Conservation (phyloP, 306 rosid species). For the Senna tora region DNA sequence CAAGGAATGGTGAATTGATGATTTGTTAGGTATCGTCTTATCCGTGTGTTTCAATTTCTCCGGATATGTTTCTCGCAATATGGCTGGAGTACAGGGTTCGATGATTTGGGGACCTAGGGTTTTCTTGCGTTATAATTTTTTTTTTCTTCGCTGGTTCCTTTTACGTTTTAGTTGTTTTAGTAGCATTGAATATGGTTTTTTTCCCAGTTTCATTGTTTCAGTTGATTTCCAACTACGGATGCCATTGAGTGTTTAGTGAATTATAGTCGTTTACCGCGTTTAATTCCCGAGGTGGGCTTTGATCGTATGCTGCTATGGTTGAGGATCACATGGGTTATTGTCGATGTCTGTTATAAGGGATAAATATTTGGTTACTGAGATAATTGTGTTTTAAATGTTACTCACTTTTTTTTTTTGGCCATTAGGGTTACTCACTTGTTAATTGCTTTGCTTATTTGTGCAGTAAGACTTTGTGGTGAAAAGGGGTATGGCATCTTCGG, state of each 20-base stretch:
- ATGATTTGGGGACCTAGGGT: not conserved
- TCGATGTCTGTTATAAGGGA: not conserved
- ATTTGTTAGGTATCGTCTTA: not conserved
- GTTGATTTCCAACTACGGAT: not conserved
- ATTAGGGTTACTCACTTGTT: not conserved
- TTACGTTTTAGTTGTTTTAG: not conserved
- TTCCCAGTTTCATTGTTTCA: not conserved
- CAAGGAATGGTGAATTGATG: not conserved
- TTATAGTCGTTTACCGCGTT: not conserved
- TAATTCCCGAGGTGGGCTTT: not conserved
- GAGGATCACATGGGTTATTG: not conserved
- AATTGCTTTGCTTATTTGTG: conserved; percentile 23
- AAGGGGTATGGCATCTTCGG: conserved; percentile 70
- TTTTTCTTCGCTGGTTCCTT: no score
- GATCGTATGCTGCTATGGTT: not conserved
- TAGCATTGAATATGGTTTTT: not conserved
- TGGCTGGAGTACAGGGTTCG: not conserved
- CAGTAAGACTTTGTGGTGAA: conserved; percentile 35
- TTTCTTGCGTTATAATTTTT: not conserved
- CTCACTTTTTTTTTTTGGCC: no score
- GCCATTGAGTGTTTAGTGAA: not conserved
- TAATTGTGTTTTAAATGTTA: not conserved
- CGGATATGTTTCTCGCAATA: not conserved
- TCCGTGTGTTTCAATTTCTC: not conserved
- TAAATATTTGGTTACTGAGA: not conserved